Base-by-base conservation (phyloP, 495 filamentous ascomycete species). In the Coniosporium apollinis region DNA sequence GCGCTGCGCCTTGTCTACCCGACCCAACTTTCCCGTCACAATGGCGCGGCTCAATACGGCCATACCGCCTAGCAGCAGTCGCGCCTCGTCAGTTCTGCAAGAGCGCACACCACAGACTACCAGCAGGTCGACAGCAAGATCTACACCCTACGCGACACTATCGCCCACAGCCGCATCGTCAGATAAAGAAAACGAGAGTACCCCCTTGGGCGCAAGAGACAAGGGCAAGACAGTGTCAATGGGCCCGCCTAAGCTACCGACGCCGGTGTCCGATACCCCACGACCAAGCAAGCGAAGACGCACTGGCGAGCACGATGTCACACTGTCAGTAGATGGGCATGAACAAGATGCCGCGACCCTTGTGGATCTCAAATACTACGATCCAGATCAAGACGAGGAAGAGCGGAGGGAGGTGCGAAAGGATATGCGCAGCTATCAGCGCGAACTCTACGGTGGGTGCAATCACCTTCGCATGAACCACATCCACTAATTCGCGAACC, bases 311-410 rank as follows among this genome's bases (percentile, higher is more conserved):
- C 30, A 17, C 30, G 17, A 9, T 17, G 15, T 32, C 8, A 13
- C 30, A 3, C 30, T 10, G 15, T 8, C 17, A 32, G 30, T 10
- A 1, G 8, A 10, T 8, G 11, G 17, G 8, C 30, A 32, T 8
- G 18, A 32, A 16, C 30, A 13, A 1, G 9, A n/a, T n/a, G 30
- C 1, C 17, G 30, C 11, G 30, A 32, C 8, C 8, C 8, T 17
- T 2, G 17, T 10, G 9, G 30, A 32, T 3, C 30, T 10, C 10
- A 33, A 65, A 36, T 76, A 63, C 41, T 99, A 91, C 49, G 83
- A 99, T 42, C 89, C 89, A 0, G 75, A 93, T 45, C 89, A 99
- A 49, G 69, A 82, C 41, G 66, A 76, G 24, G 72, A 76, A n/a
- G 72, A 87, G 52, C 69, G 86, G 19, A 64, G 87, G 28, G 50